These are phyloP conservation scores for Reticulascus tulasneorum DNA, from an alignment of 2,329 filamentous ascomycete genomes.

Conservation along the genomic window DNA sequence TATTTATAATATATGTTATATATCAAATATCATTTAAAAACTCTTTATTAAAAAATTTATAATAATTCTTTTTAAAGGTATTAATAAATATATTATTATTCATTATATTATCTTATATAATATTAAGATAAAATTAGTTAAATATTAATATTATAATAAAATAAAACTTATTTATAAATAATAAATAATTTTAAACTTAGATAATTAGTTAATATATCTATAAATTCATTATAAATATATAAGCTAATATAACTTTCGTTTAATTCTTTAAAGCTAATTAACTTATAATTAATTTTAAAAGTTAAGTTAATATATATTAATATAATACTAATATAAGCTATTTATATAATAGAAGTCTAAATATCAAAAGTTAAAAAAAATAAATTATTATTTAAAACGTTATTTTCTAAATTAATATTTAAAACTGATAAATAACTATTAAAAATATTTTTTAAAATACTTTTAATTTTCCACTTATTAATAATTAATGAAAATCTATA, in stretches of 20 bases:
- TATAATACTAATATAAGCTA: neutral
- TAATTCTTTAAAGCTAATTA: neutral
- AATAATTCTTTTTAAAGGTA: neutral
- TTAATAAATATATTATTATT: neutral
- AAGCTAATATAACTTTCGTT: neutral
- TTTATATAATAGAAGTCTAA: neutral
- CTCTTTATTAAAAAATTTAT: neutral
- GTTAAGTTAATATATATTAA: no score
- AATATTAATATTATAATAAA: no score
- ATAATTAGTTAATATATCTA: neutral
- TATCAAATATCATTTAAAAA: neutral
- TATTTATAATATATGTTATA: neutral
- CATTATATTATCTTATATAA: neutral
- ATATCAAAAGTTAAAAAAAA: neutral
- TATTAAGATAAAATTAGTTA: neutral
- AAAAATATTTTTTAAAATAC: neutral
- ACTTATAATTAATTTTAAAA: neutral
- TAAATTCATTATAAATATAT: neutral
- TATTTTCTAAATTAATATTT: neutral
- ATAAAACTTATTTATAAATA: neutral
- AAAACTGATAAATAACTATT: no score
- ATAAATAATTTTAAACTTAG: neutral
- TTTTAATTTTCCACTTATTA: neutral
- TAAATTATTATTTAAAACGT: neutral
- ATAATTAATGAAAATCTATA: conserved; percentile 1